Percentiles rank a stretch among this genome's conserved stretches.
These are phyloP conservation scores for Gleditsia sinensis DNA, from an alignment of 306 rosid genomes.

Conservation along the genomic window DNA sequence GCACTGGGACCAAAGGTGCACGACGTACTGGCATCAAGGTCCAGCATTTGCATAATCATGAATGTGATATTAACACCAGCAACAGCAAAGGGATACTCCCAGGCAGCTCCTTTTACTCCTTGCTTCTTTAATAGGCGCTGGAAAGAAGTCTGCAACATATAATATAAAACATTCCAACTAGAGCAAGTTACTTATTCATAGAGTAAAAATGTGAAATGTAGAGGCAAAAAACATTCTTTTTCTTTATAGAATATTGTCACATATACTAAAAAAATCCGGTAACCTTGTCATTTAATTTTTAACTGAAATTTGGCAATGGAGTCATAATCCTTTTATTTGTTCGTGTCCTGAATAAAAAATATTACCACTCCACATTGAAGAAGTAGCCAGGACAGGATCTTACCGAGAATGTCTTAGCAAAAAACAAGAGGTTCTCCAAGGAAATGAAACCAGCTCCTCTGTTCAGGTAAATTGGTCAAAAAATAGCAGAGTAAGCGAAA, in stretches of 20 bases:
- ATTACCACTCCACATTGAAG: background rate
- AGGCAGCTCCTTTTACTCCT: conserved; percentile 73
- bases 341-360: background rate
- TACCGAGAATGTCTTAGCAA: conserved; percentile 79
- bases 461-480: conserved; percentile 33
- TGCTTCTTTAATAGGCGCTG: conserved; percentile 69
- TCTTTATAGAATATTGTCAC: background rate
- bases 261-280: background rate
- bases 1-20: background rate
- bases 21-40: conserved; percentile 69
- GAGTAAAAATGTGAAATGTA: background rate
- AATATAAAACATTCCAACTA: conserved; percentile 3
- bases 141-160: conserved; percentile 59
- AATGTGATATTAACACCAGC: conserved; percentile 91
- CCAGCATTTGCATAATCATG: conserved; percentile 93
- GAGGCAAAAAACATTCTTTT: background rate
- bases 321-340: background rate
- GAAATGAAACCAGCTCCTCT: conserved; percentile 96
- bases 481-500: conserved; percentile 18
- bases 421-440: conserved; percentile 88
- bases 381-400: conserved; percentile 35
- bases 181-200: background rate
- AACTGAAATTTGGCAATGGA: background rate
- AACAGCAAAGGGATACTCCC: conserved; percentile 88
- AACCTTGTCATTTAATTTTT: background rate